phyloP scores from a whole-genome alignment of 2,329 filamentous ascomycete species.

The Bipolaris gigantea region DNA sequence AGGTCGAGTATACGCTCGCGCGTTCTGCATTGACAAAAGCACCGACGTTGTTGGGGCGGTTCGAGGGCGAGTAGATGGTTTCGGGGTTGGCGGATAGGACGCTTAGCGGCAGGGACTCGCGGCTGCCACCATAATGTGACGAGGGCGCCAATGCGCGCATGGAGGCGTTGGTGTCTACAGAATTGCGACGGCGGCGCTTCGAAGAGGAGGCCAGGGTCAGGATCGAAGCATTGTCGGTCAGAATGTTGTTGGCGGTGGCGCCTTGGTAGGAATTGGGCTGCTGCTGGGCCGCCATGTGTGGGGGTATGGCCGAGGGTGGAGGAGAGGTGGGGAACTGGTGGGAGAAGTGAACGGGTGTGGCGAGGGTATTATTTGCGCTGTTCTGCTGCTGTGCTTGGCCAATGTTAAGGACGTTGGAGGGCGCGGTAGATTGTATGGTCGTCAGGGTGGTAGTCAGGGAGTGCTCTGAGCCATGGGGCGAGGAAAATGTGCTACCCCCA shows the following conservation, averaged over 20 bases:
- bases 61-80: slow-evolving; percentile 56
- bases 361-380: slow-evolving; percentile 40
- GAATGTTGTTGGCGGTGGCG: slow-evolving; percentile 79
- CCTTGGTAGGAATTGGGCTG: slow-evolving; percentile 72
- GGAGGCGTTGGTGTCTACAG: slow-evolving; percentile 83
- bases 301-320: slow-evolving; percentile 70
- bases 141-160: slow-evolving; percentile 82
- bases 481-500: slow-evolving; percentile 78
- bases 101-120: slow-evolving; percentile 77
- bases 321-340: slow-evolving; percentile 59
- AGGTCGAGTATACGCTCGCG: slow-evolving; percentile 79
- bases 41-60: slow-evolving; percentile 54
- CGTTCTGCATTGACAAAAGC: slow-evolving; percentile 64
- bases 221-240: slow-evolving; percentile 85
- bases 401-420: slow-evolving; percentile 53
- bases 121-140: slow-evolving; percentile 78
- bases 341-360: slow-evolving; percentile 55
- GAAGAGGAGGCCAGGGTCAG: slow-evolving; percentile 81
- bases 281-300: slow-evolving; percentile 63
- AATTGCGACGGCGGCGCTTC: slow-evolving; percentile 74
- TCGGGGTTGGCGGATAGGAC: slow-evolving; percentile 70
- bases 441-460: slow-evolving; percentile 83
- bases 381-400: slow-evolving; percentile 33
- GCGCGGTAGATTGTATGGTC: slow-evolving; percentile 76
- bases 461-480: slow-evolving; percentile 76